Evolutionary conservation across 139 green algal genomes (phyloP).

Genomic region (Edaphochlamys debaryana): DNA sequence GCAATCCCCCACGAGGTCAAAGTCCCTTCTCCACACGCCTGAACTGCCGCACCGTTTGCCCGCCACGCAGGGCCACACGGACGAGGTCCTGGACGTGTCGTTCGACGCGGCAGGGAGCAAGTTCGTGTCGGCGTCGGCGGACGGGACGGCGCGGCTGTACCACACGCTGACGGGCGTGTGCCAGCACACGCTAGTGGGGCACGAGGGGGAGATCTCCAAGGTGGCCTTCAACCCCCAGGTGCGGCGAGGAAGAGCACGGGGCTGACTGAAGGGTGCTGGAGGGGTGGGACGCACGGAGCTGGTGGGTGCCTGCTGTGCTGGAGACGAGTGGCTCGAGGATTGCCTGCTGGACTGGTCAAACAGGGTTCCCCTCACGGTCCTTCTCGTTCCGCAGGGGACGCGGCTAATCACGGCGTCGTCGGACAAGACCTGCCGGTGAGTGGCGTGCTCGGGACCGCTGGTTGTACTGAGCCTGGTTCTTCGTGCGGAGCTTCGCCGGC

Average conservation of each 20-base stretch:
- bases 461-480: no score
- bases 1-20: no score
- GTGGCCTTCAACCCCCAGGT: conserved; percentile 77
- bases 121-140: conserved; percentile 72
- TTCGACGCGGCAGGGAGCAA: conserved; percentile 72
- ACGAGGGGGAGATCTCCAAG: conserved; percentile 82
- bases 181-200: conserved; percentile 65
- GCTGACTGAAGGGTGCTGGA: background rate
- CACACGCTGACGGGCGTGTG: conserved; percentile 64
- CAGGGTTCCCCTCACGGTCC: no score
- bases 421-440: conserved; percentile 67
- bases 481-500: no score
- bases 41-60: no score
- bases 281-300: background rate
- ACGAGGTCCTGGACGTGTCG: conserved; percentile 82
- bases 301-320: background rate
- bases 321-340: background rate
- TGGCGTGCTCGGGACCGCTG: no score
- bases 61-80: conserved; percentile 77
- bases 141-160: conserved; percentile 76
- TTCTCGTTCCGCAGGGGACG: conserved; percentile 54
- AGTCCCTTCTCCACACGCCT: no score
- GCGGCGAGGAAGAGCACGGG: no score
- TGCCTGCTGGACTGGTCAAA: background rate
- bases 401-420: conserved; percentile 69